phyloP scores from a whole-genome alignment of 2,329 filamentous ascomycete species.

The Pseudogymnoascus sp. region DNA sequence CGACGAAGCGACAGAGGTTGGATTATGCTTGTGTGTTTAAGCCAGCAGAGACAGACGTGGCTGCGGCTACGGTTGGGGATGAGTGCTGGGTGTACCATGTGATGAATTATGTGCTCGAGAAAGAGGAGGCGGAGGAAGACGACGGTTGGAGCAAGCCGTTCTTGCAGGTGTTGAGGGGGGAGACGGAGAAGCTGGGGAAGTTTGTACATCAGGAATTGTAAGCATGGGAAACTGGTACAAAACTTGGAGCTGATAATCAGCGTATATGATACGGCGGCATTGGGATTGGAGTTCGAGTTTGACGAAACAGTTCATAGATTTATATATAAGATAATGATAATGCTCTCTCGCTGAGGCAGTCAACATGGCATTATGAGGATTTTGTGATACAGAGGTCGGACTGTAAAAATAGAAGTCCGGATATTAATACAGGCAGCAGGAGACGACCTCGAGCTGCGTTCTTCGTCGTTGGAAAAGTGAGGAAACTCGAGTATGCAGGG shows the following conservation, averaged over 20 bases:
- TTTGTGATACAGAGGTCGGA: not conserved
- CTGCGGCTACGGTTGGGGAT: slow-evolving; percentile 31
- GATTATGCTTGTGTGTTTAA: slow-evolving; percentile 22
- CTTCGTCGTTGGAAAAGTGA: no score
- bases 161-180: slow-evolving; percentile 7
- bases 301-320: not conserved
- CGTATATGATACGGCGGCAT: not conserved
- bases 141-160: slow-evolving; percentile 6
- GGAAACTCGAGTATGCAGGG: no score
- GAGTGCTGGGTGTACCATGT: slow-evolving; percentile 54
- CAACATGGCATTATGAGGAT: not conserved
- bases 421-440: no score
- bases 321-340: slow-evolving; percentile 6
- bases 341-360: not conserved
- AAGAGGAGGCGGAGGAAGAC: not conserved
- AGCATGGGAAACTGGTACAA: not conserved
- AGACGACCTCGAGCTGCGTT: no score
- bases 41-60: not conserved
- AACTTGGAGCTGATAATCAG: not conserved
- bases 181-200: slow-evolving; percentile 1
- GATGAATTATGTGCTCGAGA: slow-evolving; percentile 14
- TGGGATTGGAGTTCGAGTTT: not conserved
- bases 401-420: no score
- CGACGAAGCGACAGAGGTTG: slow-evolving; percentile 28
- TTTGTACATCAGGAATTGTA: slow-evolving; percentile 9